phyloP scores from a whole-genome alignment of 305 asterid species.

The Solanum hybrid region DNA sequence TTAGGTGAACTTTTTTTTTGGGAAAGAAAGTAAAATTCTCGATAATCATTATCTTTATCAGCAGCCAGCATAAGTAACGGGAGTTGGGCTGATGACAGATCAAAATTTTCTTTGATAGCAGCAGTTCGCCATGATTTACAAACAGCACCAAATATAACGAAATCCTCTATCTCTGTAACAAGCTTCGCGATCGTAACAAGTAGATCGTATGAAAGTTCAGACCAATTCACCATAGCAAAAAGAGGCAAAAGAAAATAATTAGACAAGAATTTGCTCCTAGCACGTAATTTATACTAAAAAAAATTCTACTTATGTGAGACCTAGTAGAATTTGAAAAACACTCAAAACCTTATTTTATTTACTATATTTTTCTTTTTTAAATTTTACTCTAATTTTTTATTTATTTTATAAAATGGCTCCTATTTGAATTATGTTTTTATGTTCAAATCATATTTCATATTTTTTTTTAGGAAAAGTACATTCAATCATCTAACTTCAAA shows the following conservation, averaged over 20 bases:
- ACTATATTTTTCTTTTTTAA: too few species aligned
- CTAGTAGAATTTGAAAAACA: not conserved
- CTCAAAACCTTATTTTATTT: too few species aligned
- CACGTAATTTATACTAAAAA: not conserved
- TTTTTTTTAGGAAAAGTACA: too few species aligned
- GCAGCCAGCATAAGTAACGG: slow-evolving; percentile 1
- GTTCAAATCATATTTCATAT: too few species aligned
- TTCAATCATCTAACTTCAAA: too few species aligned
- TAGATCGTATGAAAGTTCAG: not conserved
- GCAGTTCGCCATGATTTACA: slow-evolving; percentile 10
- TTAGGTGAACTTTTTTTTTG: not conserved
- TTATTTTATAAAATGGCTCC: too few species aligned
- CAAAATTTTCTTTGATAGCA: not conserved
- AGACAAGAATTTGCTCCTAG: not conserved
- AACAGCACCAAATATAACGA: not conserved
- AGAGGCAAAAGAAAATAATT: not conserved
- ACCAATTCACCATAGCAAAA: not conserved
- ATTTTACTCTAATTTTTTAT: too few species aligned
- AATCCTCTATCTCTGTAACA: not conserved
- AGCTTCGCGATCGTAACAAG: not conserved
- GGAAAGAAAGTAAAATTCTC: not conserved
- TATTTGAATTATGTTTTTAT: too few species aligned
- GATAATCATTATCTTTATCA: not conserved
- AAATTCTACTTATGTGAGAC: not conserved
- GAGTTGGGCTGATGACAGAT: not conserved